phyloP scores from a whole-genome alignment of 2,329 filamentous ascomycete species.

The Eurotiales sp. region DNA sequence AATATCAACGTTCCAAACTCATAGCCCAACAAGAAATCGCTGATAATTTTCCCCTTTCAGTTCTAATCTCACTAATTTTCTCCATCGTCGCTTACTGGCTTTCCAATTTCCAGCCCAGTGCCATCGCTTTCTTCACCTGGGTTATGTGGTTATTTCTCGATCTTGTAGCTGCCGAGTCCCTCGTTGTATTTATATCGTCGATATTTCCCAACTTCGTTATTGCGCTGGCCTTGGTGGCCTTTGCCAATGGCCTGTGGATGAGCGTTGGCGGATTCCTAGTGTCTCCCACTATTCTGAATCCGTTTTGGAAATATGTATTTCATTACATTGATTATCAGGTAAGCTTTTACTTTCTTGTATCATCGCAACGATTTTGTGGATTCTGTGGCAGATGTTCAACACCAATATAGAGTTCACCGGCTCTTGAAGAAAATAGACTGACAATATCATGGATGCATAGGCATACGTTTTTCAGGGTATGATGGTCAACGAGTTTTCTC shows the following conservation, averaged over 20 bases:
- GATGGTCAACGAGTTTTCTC: conserved; percentile 85
- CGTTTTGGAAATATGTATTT: conserved; percentile 82
- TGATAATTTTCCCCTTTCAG: too few relatives aligned
- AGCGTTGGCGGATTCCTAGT: conserved; percentile 80
- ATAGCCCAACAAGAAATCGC: not conserved
- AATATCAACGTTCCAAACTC: not conserved
- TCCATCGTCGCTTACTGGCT: conserved; percentile 76
- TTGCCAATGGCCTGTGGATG: conserved; percentile 90
- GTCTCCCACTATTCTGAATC: conserved; percentile 66
- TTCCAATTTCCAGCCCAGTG: conserved; percentile 66
- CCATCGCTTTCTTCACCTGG: conserved; percentile 68
- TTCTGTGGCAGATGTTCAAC: too few relatives aligned
- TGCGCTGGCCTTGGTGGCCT: conserved; percentile 72
- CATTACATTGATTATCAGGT: conserved; percentile 85
- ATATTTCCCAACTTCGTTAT: conserved; percentile 76
- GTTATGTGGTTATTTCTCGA: conserved; percentile 84
- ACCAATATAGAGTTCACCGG: too few relatives aligned
- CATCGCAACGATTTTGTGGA: too few relatives aligned
- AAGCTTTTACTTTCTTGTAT: not conserved
- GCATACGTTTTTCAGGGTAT: conserved; percentile 83
- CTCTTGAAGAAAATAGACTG: too few relatives aligned
- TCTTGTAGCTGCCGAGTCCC: conserved; percentile 73
- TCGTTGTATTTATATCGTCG: conserved; percentile 71
- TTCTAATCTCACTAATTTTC: conserved; percentile 72
- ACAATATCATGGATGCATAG: conserved; percentile 22